Evolutionary conservation across 305 asterid genomes (phyloP), one percentile per base, ranked within the genome.

Genomic region (Fraxinus velutina): DNA sequence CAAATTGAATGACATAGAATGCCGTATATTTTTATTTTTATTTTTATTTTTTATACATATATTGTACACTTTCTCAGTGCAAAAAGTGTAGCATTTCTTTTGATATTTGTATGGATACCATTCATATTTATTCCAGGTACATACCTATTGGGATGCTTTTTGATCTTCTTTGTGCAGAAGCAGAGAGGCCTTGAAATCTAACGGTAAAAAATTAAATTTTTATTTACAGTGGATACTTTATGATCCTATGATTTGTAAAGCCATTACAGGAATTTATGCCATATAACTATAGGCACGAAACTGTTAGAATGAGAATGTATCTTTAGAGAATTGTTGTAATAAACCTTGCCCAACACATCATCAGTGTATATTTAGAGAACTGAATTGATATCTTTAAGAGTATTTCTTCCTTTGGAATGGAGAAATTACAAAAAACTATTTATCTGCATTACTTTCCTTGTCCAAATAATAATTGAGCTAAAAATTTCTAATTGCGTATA

Each of bases 141-240:
- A 85, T 92, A 77, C 99, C 98, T 33, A 93, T 93, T 3, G 99
- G 99, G 80, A 94, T 92, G 34, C 97, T 95, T 39, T 95, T 90
- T 88, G 99, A 95, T 87, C 95, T 95, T 88, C 94, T 95, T 77
- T 95, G 98, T 79, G 93, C 94, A 15, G 98, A 93, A 82, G 97
- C 97, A 62, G 97, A 95, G 89, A 90, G 97, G 80, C 99, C 99
- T 62, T 95, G 98, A 98, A 91, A 95, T 90, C 89, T 95, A 81
- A 95, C 91, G 76, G 98, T 93, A 91, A 34, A 87, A 60, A 29
- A 37, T 82, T 78, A 44, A 21, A 19, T 71, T 64, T 24, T 24
- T 24, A 24, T 24, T 24, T 24, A 24, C 27, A 24, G 27, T 24
- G 27, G 27, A 24, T 24, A 73, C 76, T 9, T 29, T 42, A 32